Evolutionary conservation across 805 yeast species (phyloP), one percentile per base, ranked within the genome.

Genomic region (Lipomyces yamanashiensis): DNA sequence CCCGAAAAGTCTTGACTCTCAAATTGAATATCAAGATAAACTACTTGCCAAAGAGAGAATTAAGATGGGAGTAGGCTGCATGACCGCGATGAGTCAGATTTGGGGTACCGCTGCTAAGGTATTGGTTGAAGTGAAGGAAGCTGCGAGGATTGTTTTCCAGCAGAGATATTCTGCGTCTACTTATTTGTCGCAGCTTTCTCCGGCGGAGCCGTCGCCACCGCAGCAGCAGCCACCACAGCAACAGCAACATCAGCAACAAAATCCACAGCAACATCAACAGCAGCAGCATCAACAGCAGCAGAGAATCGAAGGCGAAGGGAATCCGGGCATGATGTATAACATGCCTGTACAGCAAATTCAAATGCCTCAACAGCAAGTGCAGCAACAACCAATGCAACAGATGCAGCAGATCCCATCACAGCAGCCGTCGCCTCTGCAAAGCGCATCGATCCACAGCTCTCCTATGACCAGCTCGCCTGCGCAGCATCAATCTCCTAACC

Each of bases 41-140:
- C 10, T 19, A 12, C 41, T 56, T 21, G 52, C 43, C n/a, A 58
- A 58, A 43, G 64, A 63, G 41, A 19, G 62, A 33, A 41, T 63
- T 10, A 49, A 49, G 47, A 37, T 63, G 12, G 56, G 57, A 13
- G 36, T 63, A 33, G 62, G 64, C 12, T 45, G 51, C 7, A 34
- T 63, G 43, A 37, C 40, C 9, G 58, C 60, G 4, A 43, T 63
- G 52, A 33, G 54, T 19, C 54, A 44, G 50, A 21, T n/a, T 9
- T 63, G 66, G 66, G 41, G 48, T 13, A 54, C 67, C 8, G 67
- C 67, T n/a, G 33, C 44, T 3, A 19, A 40, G 17, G 58, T 39
- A 12, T 17, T 55, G 37, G 36, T 37, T n/a, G 54, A 60, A 19
- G 21, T 63, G 47, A 55, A 49, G 47, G 59, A 58, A 28, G 60